Percentiles rank a stretch among this genome's conserved stretches.
Evolutionary conservation across 228 moss, liverwort and hornwort genomes (phyloP).

Genomic region (Sphagnum magellanicum): DNA sequence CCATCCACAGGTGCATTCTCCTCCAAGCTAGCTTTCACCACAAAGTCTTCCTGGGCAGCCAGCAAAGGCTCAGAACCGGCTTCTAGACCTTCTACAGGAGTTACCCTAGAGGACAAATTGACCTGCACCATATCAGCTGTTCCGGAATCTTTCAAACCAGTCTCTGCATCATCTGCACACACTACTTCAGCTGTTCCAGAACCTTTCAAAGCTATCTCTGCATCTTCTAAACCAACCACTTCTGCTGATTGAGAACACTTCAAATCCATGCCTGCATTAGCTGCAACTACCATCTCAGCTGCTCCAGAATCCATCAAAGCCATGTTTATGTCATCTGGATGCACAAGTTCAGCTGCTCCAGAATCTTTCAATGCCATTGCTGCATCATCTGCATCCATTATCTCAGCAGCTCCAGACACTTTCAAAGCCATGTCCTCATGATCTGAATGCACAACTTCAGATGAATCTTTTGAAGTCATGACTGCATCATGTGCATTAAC

Average conservation of each 20-base stretch:
- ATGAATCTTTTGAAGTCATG: neutral
- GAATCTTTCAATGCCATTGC: conserved; percentile 13
- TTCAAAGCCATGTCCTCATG: neutral
- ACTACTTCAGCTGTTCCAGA: conserved; percentile 10
- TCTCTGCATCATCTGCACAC: conserved; percentile 13
- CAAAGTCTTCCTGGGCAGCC: too few relatives aligned
- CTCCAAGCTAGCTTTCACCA: neutral
- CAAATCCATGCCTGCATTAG: too few relatives aligned
- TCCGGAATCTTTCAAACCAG: conserved; percentile 18
- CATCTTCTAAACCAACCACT: conserved; percentile 5
- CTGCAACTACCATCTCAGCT: too few relatives aligned
- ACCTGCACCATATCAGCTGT: conserved; percentile 10
- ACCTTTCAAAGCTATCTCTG: conserved; percentile 14
- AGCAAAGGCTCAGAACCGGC: neutral
- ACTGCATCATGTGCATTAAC: neutral
- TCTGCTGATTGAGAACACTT: too few relatives aligned
- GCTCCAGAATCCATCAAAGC: too few relatives aligned
- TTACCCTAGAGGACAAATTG: neutral
- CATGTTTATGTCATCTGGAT: neutral
- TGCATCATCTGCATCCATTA: conserved; percentile 10
- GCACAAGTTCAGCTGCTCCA: conserved; percentile 10
- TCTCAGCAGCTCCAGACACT: conserved; percentile 23
- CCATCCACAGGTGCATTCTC: too few relatives aligned
- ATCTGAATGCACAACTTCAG: neutral
- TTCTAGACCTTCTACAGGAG: neutral